A percentile compares a stretch with the other conserved stretches of the same genome.
These are phyloP conservation scores for Dryas integrifolia DNA, from an alignment of 331 rosid genomes.

Conservation along the genomic window DNA sequence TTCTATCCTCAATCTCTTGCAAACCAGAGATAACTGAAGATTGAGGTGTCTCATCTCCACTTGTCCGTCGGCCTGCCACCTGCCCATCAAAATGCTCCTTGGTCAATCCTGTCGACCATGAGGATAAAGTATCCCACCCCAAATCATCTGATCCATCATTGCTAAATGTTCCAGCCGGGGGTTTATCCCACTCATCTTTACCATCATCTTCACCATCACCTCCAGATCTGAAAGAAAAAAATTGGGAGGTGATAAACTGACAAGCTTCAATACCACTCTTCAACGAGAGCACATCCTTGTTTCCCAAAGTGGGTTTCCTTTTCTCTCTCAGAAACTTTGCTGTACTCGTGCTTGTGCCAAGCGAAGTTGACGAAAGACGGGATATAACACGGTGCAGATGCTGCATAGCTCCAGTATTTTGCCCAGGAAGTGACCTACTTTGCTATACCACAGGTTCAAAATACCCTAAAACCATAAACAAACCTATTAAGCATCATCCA, in stretches of 20 bases:
- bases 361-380: conserved; percentile 32
- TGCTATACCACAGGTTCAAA: background rate
- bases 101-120: conserved; percentile 76
- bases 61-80: conserved; percentile 24
- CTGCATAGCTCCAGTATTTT: conserved; percentile 46
- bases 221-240: conserved; percentile 45
- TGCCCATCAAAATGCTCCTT: conserved; percentile 82
- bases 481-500: background rate
- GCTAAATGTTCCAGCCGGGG: conserved; percentile 23
- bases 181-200: conserved; percentile 39
- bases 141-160: conserved; percentile 23
- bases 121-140: conserved; percentile 54
- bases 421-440: background rate
- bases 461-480: background rate
- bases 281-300: conserved; percentile 7
- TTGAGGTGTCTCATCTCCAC: conserved; percentile 13
- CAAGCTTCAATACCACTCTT: conserved; percentile 21
- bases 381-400: conserved; percentile 36
- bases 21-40: conserved; percentile 36
- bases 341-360: conserved; percentile 19
- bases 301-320: conserved; percentile 10
- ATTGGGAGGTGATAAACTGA: conserved; percentile 14
- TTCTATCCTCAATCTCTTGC: conserved; percentile 55
- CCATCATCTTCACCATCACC: conserved; percentile 30
- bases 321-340: conserved; percentile 33